These are phyloP conservation scores for Chaetoceros muelleri DNA, from an alignment of 108 stramenopile genomes.

Conservation along the genomic window DNA sequence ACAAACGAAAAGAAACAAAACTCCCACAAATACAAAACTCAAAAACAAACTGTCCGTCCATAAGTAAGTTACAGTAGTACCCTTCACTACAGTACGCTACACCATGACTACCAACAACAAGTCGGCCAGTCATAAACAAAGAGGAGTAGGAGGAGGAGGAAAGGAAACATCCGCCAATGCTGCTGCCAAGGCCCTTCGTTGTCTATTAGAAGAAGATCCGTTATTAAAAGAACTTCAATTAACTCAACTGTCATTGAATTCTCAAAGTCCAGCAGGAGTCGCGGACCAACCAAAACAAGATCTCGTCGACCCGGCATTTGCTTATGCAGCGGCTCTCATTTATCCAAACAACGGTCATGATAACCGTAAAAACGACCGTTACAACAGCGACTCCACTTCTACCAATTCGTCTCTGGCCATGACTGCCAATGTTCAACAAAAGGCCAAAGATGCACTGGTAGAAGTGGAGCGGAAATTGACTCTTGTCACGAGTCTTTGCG, in stretches of 20 bases:
- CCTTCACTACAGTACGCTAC: too few species aligned
- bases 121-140: too few species aligned
- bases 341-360: too few species aligned
- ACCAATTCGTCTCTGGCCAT: too few species aligned
- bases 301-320: background rate
- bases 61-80: too few species aligned
- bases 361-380: too few species aligned
- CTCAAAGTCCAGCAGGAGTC: background rate
- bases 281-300: background rate
- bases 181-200: background rate
- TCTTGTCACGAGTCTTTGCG: conserved; percentile 65
- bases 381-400: too few species aligned
- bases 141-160: background rate
- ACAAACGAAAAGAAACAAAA: too few species aligned
- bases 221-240: background rate
- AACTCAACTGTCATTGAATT: background rate
- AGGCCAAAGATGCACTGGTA: conserved; percentile 58
- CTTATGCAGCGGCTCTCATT: background rate
- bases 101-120: too few species aligned
- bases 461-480: conserved; percentile 76
- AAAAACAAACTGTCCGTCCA: too few species aligned
- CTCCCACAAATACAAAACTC: too few species aligned
- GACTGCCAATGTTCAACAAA: conserved; percentile 17
- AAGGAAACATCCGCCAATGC: background rate
- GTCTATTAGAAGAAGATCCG: background rate